A percentile compares a stretch with the other conserved stretches of the same genome.
phyloP scores from a whole-genome alignment of 257 asterid species.

The Fraxinus quadrangulata region DNA sequence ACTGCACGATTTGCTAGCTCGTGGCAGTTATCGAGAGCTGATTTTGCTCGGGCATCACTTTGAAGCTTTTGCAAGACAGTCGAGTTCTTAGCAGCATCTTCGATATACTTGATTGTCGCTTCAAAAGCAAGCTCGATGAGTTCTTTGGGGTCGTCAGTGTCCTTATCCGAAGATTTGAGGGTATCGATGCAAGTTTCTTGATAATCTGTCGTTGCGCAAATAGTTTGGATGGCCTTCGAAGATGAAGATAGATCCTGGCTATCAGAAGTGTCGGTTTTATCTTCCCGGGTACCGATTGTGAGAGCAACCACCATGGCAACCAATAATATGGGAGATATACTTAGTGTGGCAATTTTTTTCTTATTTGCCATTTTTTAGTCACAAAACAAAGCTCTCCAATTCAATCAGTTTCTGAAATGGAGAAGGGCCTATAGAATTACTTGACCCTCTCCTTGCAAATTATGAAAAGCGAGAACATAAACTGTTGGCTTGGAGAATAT shows the following conservation, averaged over 20 bases:
- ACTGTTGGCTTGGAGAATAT: not conserved
- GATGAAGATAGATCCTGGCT: slow-evolving; percentile 35
- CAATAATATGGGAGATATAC: slow-evolving; percentile 44
- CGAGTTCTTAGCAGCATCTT: slow-evolving; percentile 5
- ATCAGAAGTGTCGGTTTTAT: not conserved
- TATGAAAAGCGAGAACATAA: slow-evolving; percentile 4
- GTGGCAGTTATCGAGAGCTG: slow-evolving; percentile 29
- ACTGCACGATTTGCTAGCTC: slow-evolving; percentile 34
- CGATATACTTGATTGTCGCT: slow-evolving; percentile 24
- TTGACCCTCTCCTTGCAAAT: slow-evolving; percentile 27
- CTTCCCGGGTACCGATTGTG: slow-evolving; percentile 25
- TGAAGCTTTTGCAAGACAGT: slow-evolving; percentile 17
- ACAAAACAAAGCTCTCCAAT: not conserved
- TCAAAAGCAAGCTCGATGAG: slow-evolving; percentile 29
- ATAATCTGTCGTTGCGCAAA: slow-evolving; percentile 37
- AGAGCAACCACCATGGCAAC: slow-evolving; percentile 65
- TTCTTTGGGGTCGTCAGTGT: slow-evolving; percentile 31
- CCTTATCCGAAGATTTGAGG: slow-evolving; percentile 31
- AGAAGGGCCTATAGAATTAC: slow-evolving; percentile 26
- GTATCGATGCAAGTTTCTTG: slow-evolving; percentile 35
- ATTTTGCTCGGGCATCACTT: slow-evolving; percentile 13
- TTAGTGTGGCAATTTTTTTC: slow-evolving; percentile 35
- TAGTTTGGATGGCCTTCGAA: slow-evolving; percentile 23
- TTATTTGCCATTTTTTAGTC: not conserved
- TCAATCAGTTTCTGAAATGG: slow-evolving; percentile 1